These are phyloP conservation scores for Yamadazyma atmosphaerica DNA, from an alignment of 1,139 yeast species.

Conservation along the genomic window DNA sequence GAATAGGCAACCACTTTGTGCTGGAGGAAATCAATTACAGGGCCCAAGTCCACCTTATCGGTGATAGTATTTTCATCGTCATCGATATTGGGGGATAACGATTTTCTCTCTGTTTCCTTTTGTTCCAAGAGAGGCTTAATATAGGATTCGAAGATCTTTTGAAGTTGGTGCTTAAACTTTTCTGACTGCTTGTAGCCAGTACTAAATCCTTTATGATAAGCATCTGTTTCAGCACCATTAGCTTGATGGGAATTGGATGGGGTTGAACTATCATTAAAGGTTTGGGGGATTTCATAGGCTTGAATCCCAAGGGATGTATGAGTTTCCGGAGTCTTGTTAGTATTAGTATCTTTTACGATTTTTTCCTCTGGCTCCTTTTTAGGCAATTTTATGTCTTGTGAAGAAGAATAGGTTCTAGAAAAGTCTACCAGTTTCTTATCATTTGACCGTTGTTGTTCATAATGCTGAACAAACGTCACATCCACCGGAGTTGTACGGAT, in stretches of 20 bases:
- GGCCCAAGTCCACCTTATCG: conserved; percentile 35
- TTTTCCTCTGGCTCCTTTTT: too few species aligned
- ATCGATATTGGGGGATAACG: conserved; percentile 20
- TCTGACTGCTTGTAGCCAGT: conserved; percentile 33
- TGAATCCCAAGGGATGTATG: conserved; percentile 32
- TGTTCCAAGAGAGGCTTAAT: conserved; percentile 15
- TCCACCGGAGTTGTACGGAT: conserved; percentile 28
- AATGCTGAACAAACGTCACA: conserved; percentile 24
- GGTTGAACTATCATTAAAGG: background rate
- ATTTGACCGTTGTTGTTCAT: too few species aligned
- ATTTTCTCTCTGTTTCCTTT: background rate
- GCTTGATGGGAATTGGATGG: conserved; percentile 6
- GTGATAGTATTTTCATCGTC: conserved; percentile 36
- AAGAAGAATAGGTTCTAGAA: too few species aligned
- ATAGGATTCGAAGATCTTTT: conserved; percentile 13
- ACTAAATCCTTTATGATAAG: conserved; percentile 38
- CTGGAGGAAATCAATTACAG: conserved; percentile 29
- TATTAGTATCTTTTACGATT: too few species aligned
- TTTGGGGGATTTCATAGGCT: conserved; percentile 19
- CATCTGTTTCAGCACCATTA: conserved; percentile 5
- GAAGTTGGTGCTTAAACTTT: conserved; percentile 23
- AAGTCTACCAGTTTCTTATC: too few species aligned
- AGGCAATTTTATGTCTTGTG: too few species aligned
- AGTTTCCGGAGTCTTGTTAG: too few species aligned
- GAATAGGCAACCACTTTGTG: conserved; percentile 31